These are phyloP conservation scores for Hypericum perforatum DNA, from an alignment of 345 rosid genomes.

Conservation along the genomic window DNA sequence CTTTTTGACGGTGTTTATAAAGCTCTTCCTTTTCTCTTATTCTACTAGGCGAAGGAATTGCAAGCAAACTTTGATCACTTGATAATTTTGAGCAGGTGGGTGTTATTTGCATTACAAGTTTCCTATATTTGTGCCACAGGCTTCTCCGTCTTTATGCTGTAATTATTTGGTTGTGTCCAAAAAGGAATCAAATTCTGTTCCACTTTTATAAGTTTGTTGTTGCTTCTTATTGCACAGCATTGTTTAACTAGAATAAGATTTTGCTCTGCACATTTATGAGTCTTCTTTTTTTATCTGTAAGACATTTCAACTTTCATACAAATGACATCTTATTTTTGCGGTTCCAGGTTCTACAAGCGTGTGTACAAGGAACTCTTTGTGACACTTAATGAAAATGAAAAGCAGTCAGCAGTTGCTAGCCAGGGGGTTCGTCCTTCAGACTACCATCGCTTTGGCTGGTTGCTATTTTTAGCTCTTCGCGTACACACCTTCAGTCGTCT, in stretches of 20 bases:
- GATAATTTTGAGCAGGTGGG: slow-evolving; percentile 75
- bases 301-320: background rate
- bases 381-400: slow-evolving; percentile 40
- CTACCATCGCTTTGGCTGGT: slow-evolving; percentile 87
- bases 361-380: slow-evolving; percentile 64
- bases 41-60: slow-evolving; percentile 67
- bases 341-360: slow-evolving; percentile 64
- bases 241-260: too few species aligned
- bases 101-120: slow-evolving; percentile 1
- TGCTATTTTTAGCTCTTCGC: slow-evolving; percentile 85
- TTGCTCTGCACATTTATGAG: too few species aligned
- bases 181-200: background rate
- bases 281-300: background rate
- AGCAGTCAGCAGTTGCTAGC: slow-evolving; percentile 26
- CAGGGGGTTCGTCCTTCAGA: slow-evolving; percentile 32
- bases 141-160: background rate
- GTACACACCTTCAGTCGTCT: slow-evolving; percentile 69
- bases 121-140: background rate
- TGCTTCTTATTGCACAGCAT: too few species aligned
- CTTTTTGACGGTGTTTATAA: slow-evolving; percentile 7
- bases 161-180: background rate
- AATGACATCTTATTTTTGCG: slow-evolving; percentile 9
- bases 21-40: slow-evolving; percentile 8
- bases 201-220: too few species aligned
- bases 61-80: slow-evolving; percentile 81